Conservation (phyloP, 257 asterid genomes). For the Avicennia marina region DNA sequence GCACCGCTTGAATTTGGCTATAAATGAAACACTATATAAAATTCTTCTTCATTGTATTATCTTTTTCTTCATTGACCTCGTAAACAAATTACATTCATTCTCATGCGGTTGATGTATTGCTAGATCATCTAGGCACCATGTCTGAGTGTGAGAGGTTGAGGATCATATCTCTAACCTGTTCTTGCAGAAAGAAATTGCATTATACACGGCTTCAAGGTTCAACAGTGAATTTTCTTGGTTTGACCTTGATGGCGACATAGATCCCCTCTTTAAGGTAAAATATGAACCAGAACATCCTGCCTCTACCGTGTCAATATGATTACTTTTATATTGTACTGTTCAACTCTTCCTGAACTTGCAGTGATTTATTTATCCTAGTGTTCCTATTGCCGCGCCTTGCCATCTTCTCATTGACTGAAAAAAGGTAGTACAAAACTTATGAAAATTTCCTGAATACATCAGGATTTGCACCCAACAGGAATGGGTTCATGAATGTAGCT, state of each 20-base stretch:
- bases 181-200: constrained; percentile 97
- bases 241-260: constrained; percentile 97
- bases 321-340: background rate
- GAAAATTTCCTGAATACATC: too few species aligned
- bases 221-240: constrained; percentile 94
- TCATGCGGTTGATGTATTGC: constrained; percentile 12
- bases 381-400: too few species aligned
- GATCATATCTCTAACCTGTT: constrained; percentile 11
- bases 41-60: background rate
- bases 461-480: too few species aligned
- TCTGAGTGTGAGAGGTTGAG: constrained; percentile 3
- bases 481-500: too few species aligned
- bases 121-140: constrained; percentile 14
- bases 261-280: constrained; percentile 94
- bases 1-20: background rate
- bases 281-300: constrained; percentile 16
- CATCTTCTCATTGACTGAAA: too few species aligned
- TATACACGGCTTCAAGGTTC: constrained; percentile 93
- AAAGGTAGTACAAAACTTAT: too few species aligned
- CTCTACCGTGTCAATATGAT: constrained; percentile 1
- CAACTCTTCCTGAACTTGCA: too few species aligned
- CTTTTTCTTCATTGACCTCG: constrained; percentile 8
- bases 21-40: background rate
- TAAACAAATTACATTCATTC: constrained; percentile 13
- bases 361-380: too few species aligned